These are phyloP conservation scores for Beauveria scarabaeidicola DNA, from an alignment of 2,329 filamentous ascomycete species.

Conservation along the genomic window DNA sequence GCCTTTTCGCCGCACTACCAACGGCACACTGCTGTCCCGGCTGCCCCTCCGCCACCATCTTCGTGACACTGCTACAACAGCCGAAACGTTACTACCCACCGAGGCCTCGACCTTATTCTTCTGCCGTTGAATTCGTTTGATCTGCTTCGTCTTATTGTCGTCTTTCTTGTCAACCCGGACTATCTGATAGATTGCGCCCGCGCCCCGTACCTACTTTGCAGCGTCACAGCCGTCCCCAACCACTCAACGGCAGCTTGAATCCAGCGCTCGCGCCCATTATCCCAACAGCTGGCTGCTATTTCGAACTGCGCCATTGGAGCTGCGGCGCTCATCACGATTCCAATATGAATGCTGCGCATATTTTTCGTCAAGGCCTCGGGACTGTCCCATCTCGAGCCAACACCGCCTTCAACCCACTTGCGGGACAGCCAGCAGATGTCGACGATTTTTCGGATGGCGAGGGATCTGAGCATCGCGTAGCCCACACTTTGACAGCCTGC, in stretches of 20 bases:
- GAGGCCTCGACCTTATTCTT: not conserved
- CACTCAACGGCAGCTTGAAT: not conserved
- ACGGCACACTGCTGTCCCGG: not conserved
- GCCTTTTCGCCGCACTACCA: not conserved
- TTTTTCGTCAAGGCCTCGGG: conserved; percentile 51
- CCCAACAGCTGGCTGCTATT: not conserved
- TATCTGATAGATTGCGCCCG: not conserved
- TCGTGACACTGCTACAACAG: not conserved
- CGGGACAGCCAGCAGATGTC: conserved; percentile 23
- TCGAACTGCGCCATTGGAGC: not conserved
- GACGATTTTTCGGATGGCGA: conserved; percentile 42
- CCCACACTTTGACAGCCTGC: conserved; percentile 72
- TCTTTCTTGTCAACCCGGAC: not conserved
- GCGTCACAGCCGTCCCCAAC: not conserved
- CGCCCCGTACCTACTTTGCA: not conserved
- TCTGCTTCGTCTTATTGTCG: too few species aligned
- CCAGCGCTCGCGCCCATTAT: not conserved
- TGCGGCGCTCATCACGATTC: not conserved
- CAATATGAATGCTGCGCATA: conserved; percentile 49
- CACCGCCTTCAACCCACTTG: conserved; percentile 23
- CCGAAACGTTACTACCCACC: not conserved
- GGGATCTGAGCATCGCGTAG: conserved; percentile 52
- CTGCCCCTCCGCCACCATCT: not conserved
- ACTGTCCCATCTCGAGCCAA: conserved; percentile 31
- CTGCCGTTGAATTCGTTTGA: not conserved